Evolutionary conservation across 2,329 filamentous ascomycete genomes (phyloP), one percentile per base, ranked within the genome.

Genomic region (Macroventuria anomochaeta): DNA sequence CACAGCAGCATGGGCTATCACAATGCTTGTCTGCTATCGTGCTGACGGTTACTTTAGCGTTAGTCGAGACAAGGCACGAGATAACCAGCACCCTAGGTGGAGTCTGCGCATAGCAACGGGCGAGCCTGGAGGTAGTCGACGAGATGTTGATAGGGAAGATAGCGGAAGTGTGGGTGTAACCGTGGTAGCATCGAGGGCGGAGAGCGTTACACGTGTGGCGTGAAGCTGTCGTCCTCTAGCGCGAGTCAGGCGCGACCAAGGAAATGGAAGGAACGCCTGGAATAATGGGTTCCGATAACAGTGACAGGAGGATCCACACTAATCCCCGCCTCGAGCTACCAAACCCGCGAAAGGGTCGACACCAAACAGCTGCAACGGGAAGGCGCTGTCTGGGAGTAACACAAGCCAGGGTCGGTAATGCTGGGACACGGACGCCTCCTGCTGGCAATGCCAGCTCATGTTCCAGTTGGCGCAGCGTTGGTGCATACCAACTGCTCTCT

Each of bases 171-270:
- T 59, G 53, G 46, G 17, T 49, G 37, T 31, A 32, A 31, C 37
- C 50, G 55, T 65, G 42, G 67, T 69, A 66, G 67, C 63, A 71
- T 70, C 57, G 41, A 44, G 37, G 54, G 62, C 49, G 57, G 58
- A 63, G 61, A 63, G 55, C 62, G 67, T 70, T 68, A 58, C 65
- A 67, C 49, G 54, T 41, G 62, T 64, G 66, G 66, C 58, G 48
- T 21, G 38, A 34, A 31, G 23, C 58, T 47, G 56, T 39, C 55
- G 48, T 31, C 17, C 26, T 33, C 51, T 49, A 55, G 55, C 32
- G 46, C 46, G 54, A 52, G 31, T 33, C 49, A 56, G 48, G 44
- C 54, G 46, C 57, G 51, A 61, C 58, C 55, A 53, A 51, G 39
- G 48, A 51, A 39, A 51, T 44, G 39, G 42, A 40, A 42, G 50